These are phyloP conservation scores for Ilyonectria robusta DNA, from an alignment of 2,329 filamentous ascomycete genomes.

Conservation along the genomic window DNA sequence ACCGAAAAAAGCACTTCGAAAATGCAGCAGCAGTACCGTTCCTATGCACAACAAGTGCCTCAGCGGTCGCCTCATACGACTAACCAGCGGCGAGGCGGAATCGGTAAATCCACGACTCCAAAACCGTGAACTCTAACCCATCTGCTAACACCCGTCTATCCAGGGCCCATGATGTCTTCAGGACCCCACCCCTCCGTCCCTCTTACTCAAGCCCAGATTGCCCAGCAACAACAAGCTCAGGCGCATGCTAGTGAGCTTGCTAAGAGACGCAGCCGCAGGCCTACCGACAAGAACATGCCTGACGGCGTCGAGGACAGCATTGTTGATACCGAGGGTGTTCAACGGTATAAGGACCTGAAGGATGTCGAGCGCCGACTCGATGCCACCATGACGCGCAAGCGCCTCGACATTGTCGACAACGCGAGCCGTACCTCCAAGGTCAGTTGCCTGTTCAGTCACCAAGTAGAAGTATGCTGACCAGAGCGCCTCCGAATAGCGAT, in stretches of 20 bases:
- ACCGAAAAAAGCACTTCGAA: constrained; percentile 34
- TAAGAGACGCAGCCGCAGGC: constrained; percentile 87
- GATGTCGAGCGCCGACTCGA: constrained; percentile 91
- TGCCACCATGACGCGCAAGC: constrained; percentile 93
- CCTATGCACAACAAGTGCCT: constrained; percentile 65
- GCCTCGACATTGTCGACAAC: constrained; percentile 89
- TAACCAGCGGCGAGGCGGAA: constrained; percentile 66
- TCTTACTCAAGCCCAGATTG: constrained; percentile 68
- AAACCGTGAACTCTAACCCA: constrained; percentile 12
- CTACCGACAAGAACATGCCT: constrained; percentile 94
- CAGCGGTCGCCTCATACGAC: constrained; percentile 64
- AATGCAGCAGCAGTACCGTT: constrained; percentile 70
- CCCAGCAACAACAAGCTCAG: constrained; percentile 65
- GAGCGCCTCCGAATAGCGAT: constrained; percentile 64
- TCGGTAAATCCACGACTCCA: constrained; percentile 57
- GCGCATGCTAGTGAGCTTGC: constrained; percentile 74
- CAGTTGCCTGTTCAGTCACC: constrained; percentile 23
- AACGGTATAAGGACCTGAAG: constrained; percentile 86
- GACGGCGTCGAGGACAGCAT: constrained; percentile 89
- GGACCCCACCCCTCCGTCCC: constrained; percentile 66
- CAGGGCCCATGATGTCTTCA: constrained; percentile 71
- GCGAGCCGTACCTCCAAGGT: constrained; percentile 82
- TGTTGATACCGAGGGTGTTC: constrained; percentile 81
- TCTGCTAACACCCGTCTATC: constrained; percentile 27
- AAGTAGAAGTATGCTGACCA: constrained; percentile 22